phyloP scores from a whole-genome alignment of 257 asterid species.

The Paraleonurus japonicus region DNA sequence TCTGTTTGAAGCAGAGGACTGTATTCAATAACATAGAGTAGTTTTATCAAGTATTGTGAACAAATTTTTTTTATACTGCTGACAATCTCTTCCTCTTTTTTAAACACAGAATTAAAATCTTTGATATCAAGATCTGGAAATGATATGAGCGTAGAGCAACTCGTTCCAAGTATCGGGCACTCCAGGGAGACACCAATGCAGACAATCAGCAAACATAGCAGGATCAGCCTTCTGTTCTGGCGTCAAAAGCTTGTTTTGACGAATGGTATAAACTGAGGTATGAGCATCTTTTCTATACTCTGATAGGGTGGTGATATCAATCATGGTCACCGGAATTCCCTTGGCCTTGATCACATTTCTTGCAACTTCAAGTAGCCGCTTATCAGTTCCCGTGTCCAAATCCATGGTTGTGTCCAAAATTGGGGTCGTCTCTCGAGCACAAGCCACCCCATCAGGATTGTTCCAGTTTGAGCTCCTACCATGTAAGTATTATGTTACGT shows the following conservation, averaged over 20 bases:
- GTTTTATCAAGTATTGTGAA: neutral
- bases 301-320: constrained; percentile 45
- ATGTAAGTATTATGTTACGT: neutral
- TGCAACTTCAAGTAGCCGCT: constrained; percentile 31
- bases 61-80: too few relatives aligned
- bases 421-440: constrained; percentile 45
- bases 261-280: constrained; percentile 44
- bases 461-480: constrained; percentile 43
- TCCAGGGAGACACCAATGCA: constrained; percentile 59
- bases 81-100: neutral
- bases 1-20: neutral
- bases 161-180: constrained; percentile 17
- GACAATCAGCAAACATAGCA: constrained; percentile 44
- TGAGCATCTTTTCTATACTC: constrained; percentile 60
- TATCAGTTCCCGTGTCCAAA: constrained; percentile 41
- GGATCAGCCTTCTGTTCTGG: constrained; percentile 45
- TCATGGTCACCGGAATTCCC: constrained; percentile 26
- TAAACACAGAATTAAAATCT: neutral
- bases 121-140: constrained; percentile 31
- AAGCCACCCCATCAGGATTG: constrained; percentile 32
- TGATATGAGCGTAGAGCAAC: constrained; percentile 38
- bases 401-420: constrained; percentile 32
- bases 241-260: constrained; percentile 46
- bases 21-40: neutral
- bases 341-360: constrained; percentile 25